These are phyloP conservation scores for Ophiostoma australiae DNA, from an alignment of 2,329 filamentous ascomycete genomes.

Conservation along the genomic window DNA sequence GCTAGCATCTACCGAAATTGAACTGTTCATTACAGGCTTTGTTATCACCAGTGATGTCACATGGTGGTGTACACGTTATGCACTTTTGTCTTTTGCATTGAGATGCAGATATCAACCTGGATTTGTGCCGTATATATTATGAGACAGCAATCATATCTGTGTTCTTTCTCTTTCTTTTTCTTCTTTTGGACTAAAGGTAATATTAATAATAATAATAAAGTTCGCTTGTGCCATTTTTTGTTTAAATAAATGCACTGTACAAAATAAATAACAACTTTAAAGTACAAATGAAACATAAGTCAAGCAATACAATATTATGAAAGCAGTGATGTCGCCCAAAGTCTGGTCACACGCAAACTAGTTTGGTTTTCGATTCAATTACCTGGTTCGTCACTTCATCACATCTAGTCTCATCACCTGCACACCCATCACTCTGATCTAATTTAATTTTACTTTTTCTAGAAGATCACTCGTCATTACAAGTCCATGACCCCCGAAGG, in stretches of 20 bases:
- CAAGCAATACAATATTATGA: not conserved
- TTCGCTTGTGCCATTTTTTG: too few species aligned
- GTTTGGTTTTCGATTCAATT: not conserved
- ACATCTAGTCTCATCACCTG: constrained; percentile 4
- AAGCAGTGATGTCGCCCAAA: not conserved
- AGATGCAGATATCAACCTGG: not conserved
- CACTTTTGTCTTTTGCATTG: not conserved
- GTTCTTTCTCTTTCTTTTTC: too few species aligned
- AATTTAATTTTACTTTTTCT: not conserved
- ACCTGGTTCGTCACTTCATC: constrained; percentile 8
- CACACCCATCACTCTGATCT: not conserved
- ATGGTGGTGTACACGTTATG: not conserved
- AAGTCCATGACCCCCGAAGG: not conserved
- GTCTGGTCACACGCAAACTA: not conserved
- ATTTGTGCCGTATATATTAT: not conserved
- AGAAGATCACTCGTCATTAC: not conserved
- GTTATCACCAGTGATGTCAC: constrained; percentile 5
- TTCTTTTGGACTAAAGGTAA: not conserved
- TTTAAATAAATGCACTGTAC: not conserved
- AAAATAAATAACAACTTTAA: not conserved
- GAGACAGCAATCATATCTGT: too few species aligned
- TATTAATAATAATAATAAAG: not conserved
- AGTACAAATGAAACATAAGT: not conserved
- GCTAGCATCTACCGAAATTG: constrained; percentile 11
- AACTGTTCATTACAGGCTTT: not conserved